Base-by-base conservation (phyloP, 768 basidiomycete species). In the Pleurotus tuber-regium region DNA sequence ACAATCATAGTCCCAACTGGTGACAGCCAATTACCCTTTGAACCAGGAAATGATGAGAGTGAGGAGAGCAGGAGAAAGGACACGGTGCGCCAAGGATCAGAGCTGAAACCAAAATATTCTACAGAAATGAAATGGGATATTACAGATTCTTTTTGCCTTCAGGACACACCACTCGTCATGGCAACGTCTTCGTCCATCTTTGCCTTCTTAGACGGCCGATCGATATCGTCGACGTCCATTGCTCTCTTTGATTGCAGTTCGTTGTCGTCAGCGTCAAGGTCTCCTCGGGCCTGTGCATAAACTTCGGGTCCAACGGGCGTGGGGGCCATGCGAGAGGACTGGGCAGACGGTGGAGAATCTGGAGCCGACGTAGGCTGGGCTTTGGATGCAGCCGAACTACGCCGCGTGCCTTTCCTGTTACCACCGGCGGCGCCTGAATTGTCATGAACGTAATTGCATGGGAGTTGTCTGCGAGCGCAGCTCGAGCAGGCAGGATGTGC, bases 401-500 rank as follows among this genome's bases (percentile, higher is more conserved):
- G 76, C 52, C 83, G 73, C 51, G 61, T 54, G 7, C 71, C 70
- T 65, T 81, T 78, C 69, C 76, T 76, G 9, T 71, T 71, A 54
- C 66, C 70, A 12, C 65, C 59, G 16, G 60, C 52, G 47, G 57
- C 62, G 29, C 38, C 42, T 4, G 40, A 26, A 41, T 68, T 70
- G 57, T 89, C 87, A 61, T 91, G 87, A 35, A 86, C 85, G 69
- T 92, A 92, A 65, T 84, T 87, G 73, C 90, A 92, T 38, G 78
- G 74, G 63, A 92, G 74, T 36, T 80, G 78, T 57, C 90, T 75
- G 54, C 87, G 86, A 53, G 84, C 81, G 66, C 90, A 92, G 68
- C 89, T 90, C 49, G 86, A 83, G 64, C 90, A 92, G 23, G 85
- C 78, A 25, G 90, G 90, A 61, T 89, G 88, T n/a, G 77, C 86